phyloP scores from a whole-genome alignment of 2,329 filamentous ascomycete species.

The Monosporascus sp. region DNA sequence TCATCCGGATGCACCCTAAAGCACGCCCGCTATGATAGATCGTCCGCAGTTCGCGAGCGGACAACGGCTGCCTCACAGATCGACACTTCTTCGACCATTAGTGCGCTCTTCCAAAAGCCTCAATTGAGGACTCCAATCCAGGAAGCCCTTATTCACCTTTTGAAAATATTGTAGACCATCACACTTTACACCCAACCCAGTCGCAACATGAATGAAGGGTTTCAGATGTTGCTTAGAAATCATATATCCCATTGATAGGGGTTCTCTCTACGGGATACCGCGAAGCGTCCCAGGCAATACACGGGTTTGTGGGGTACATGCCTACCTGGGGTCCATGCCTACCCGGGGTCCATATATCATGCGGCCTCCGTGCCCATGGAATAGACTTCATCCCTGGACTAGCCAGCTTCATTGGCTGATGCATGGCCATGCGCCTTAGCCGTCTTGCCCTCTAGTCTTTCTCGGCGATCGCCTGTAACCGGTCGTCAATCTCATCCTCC shows the following conservation, averaged over 20 bases:
- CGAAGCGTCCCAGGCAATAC: not conserved
- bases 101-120: not conserved
- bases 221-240: not conserved
- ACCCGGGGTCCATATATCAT: not conserved
- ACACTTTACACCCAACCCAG: not conserved
- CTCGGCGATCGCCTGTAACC: slow-evolving; percentile 95
- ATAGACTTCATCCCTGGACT: slow-evolving; percentile 2
- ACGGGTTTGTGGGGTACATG: not conserved
- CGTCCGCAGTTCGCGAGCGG: not conserved
- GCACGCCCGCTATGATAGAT: not conserved
- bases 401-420: slow-evolving; percentile 11
- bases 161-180: not conserved
- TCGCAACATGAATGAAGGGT: no score
- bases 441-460: slow-evolving; percentile 67
- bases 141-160: not conserved
- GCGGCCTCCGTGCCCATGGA: not conserved
- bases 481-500: slow-evolving; percentile 97
- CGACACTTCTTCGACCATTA: not conserved
- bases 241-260: not conserved
- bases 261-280: not conserved
- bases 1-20: not conserved
- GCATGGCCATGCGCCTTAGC: slow-evolving; percentile 20
- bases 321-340: not conserved
- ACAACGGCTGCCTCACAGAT: not conserved
- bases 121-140: not conserved